A percentile compares a stretch with the other conserved stretches of the same genome.
Conservation (phyloP, 1,139 yeast species). For the Chernovozyma sophiae-reginae region DNA sequence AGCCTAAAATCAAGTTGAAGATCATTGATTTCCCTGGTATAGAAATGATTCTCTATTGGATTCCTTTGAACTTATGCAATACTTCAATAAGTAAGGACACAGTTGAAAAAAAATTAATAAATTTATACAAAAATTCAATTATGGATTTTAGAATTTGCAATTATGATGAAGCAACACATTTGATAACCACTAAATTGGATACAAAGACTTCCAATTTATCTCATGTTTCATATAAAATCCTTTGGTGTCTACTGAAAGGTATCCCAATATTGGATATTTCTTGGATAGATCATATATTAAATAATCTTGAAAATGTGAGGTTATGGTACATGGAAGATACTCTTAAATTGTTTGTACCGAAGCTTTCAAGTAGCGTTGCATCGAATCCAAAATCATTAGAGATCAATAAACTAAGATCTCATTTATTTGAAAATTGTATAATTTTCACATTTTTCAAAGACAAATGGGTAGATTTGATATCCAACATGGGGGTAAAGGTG, state of each 20-base stretch:
- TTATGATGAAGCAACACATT: background rate
- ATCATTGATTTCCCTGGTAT: conserved; percentile 3
- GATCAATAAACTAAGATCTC: background rate
- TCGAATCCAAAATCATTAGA: background rate
- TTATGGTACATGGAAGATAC: conserved; percentile 2
- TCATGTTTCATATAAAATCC: background rate
- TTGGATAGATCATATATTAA: conserved; percentile 1
- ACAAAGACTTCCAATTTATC: background rate
- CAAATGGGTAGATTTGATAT: background rate
- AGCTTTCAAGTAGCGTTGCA: background rate
- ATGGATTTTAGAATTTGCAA: conserved; percentile 1
- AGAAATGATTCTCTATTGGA: conserved; percentile 1
- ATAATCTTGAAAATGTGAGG: background rate
- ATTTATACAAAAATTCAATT: background rate
- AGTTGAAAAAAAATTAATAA: background rate
- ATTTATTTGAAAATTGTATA: background rate
- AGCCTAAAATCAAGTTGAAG: background rate
- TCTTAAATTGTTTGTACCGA: background rate
- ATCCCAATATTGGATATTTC: conserved; percentile 1
- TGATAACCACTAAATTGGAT: background rate
- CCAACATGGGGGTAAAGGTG: conserved; percentile 4
- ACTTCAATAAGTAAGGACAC: background rate
- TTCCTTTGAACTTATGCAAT: conserved; percentile 1
- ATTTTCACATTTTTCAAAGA: conserved; percentile 3
- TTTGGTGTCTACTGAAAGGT: conserved; percentile 1